phyloP scores from a whole-genome alignment of 2,329 filamentous ascomycete genomes.

The Diaporthe aspalathi region DNA sequence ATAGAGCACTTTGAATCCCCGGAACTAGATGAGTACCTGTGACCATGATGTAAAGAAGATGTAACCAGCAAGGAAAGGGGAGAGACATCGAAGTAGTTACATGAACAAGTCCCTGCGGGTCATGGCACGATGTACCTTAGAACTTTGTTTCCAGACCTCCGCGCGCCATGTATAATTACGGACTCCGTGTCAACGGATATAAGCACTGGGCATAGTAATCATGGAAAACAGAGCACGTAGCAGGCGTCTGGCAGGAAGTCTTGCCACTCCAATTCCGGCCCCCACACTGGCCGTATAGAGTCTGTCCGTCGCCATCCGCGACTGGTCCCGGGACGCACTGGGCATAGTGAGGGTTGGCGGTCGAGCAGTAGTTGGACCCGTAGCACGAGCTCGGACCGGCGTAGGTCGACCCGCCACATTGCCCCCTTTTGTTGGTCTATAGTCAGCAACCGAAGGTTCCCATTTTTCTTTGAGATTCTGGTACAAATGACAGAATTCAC shows the following conservation, averaged over 20 bases:
- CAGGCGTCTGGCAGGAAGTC: conserved; percentile 6
- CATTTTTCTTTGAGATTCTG: too few relatives aligned
- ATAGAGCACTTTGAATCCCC: neutral
- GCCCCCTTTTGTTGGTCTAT: neutral
- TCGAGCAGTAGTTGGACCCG: neutral
- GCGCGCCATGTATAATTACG: neutral
- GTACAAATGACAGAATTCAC: too few relatives aligned
- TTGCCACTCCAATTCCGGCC: neutral
- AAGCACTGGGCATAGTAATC: neutral
- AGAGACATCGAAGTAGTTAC: too few relatives aligned
- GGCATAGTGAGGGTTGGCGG: neutral
- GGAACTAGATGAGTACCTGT: neutral
- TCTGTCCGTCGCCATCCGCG: neutral
- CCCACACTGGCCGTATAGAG: conserved; percentile 6
- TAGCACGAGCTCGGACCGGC: neutral
- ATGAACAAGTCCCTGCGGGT: neutral
- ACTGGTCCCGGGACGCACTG: neutral
- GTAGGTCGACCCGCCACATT: conserved; percentile 4
- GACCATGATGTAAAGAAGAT: too few relatives aligned
- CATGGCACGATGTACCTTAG: too few relatives aligned
- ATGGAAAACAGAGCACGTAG: neutral
- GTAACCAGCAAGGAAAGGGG: too few relatives aligned
- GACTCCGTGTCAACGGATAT: neutral
- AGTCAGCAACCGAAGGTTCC: neutral
- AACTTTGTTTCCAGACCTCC: neutral